Conservation (phyloP, 805 yeast species). For the Saccharomycopsis sp. region DNA sequence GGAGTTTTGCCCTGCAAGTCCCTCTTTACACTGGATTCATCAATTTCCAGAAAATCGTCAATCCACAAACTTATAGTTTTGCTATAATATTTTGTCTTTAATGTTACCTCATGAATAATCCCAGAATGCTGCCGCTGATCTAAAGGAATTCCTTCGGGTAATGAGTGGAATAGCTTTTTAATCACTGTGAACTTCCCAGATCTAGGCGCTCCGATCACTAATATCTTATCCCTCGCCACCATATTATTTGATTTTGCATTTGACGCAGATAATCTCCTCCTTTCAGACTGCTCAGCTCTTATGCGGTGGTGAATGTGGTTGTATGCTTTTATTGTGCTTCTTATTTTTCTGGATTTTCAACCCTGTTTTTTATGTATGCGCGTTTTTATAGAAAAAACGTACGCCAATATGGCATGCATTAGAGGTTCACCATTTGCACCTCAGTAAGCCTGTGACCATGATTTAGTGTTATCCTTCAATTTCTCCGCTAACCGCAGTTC, state of each 20-base stretch:
- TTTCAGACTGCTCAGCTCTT: too few species aligned
- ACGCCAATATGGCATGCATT: background rate
- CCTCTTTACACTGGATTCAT: conserved; percentile 25
- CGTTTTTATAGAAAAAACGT: background rate
- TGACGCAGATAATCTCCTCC: too few species aligned
- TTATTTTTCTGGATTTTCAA: background rate
- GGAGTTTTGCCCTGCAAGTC: background rate
- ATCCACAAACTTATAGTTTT: conserved; percentile 20
- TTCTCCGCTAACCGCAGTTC: too few species aligned
- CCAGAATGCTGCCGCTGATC: conserved; percentile 14
- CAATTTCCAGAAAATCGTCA: conserved; percentile 18
- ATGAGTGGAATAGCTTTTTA: conserved; percentile 5
- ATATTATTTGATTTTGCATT: conserved; percentile 3
- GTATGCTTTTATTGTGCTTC: too few species aligned
- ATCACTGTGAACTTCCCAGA: conserved; percentile 17
- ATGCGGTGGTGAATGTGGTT: too few species aligned
- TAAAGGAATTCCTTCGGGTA: conserved; percentile 3
- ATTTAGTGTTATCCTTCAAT: too few species aligned
- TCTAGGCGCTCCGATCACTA: conserved; percentile 14
- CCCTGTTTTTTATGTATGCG: background rate
- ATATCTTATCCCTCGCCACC: conserved; percentile 16
- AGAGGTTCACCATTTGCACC: too few species aligned
- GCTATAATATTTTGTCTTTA: conserved; percentile 18
- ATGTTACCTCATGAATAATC: conserved; percentile 14
- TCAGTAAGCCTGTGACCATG: too few species aligned